Base-by-base conservation (phyloP, 495 filamentous ascomycete genomes). In the Aspergillus affinis region DNA sequence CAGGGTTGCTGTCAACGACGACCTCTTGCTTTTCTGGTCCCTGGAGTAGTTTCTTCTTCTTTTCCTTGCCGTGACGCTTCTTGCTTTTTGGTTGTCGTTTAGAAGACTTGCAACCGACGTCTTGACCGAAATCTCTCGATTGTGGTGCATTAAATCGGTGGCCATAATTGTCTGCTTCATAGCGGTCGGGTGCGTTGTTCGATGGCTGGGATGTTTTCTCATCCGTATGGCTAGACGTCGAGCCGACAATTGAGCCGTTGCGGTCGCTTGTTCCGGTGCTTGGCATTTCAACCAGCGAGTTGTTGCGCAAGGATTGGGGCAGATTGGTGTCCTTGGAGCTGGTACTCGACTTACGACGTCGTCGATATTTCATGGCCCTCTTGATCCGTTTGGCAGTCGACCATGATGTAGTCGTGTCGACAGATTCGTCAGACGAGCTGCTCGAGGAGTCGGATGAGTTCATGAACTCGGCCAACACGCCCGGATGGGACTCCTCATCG, bases 401-500 rank as follows among this genome's bases (percentile, higher is more conserved):
- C 67, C 88, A 84, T 0, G 90, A 93, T 19, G 84, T 87, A 8
- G 83, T 84, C 1, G 83, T 86, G 53, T 72, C 81, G 60, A 88
- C 87, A 0, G 85, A 87, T 59, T 88, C 87, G 48, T 83, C 86
- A 36, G 83, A 82, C 21, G 84, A 89, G 12, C 82, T 78, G 59
- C 81, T 79, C 54, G 87, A 90, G 18, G 81, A 82, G 63, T 81
- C 86, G 6, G 88, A 90, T 19, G 84, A 83, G 62, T 90, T 85
- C 70, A 96, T 80, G 65, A 92, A 89, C 26, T 89, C 88, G 9
- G 88, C 88, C n/a, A 92, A 78, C 0, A 93, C 83, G 57, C 92
- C 92, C 4, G 92, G 92, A 51, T 90, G 87, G 0, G 90, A 87
- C 67, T 94, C 90, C 69, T 93, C 89, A 60, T 97, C 92, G 60